Conservation (phyloP, 352 stramenopile genomes). For the Blastocystis hominis region DNA sequence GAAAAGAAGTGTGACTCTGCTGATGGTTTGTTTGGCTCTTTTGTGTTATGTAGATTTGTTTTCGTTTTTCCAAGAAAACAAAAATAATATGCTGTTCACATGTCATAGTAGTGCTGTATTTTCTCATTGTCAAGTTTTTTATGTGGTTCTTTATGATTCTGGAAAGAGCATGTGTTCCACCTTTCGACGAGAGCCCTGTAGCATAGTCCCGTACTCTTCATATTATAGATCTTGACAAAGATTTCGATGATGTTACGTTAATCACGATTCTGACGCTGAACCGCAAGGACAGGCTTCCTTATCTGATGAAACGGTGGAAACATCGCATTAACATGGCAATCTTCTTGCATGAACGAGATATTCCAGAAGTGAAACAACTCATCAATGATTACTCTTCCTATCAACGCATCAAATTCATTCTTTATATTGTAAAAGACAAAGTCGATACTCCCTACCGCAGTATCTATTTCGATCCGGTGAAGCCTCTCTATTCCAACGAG, state of each 20-base stretch:
- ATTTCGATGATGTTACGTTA: neutral
- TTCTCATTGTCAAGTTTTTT: neutral
- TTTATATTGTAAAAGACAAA: neutral
- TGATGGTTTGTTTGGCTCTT: neutral
- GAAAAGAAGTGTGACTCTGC: neutral
- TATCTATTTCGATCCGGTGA: neutral
- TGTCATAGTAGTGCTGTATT: neutral
- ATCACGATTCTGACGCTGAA: neutral
- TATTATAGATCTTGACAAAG: neutral
- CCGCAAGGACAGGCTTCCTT: neutral
- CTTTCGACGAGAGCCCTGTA: neutral
- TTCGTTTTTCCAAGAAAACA: neutral
- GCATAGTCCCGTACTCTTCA: neutral
- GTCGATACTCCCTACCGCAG: neutral
- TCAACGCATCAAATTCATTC: neutral
- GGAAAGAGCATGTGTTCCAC: neutral
- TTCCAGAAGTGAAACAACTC: neutral
- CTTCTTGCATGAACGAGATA: neutral
- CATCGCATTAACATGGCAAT: neutral
- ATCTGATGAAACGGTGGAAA: neutral
- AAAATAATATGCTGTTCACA: neutral
- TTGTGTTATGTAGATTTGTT: neutral
- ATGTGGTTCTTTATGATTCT: neutral
- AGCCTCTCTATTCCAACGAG: neutral
- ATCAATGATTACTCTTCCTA: neutral